Base-by-base conservation (phyloP, 148 eudicot species). In the Rhododendron vialii region DNA sequence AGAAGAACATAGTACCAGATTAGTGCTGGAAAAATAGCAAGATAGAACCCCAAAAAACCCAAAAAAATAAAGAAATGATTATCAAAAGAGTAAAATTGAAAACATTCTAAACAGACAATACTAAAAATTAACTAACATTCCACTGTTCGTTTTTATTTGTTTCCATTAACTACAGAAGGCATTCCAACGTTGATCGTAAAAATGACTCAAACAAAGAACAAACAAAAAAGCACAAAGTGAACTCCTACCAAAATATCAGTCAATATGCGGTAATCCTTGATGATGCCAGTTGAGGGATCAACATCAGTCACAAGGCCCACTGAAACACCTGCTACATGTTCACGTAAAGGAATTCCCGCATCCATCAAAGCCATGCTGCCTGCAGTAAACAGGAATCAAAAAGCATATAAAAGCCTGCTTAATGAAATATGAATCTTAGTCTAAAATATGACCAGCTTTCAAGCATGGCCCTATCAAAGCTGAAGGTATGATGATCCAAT, bases 331-430 rank as follows among this genome's bases (percentile, higher is more conserved):
- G 99, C 99, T 71, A 95, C 98, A 86, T 95, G 99, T 67, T 94
- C 96, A 81, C 90, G 86, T 87, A 97, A 80, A 22, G 94, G 95
- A 85, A 97, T 97, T 85, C 99, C 99, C 59, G 99, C 98, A 91
- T 95, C 99, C 99, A 97, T 93, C 86, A 97, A 91, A 43, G 99
- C 98, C 95, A 95, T 92, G 90, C 99, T 97, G 65, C 98, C 99
- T 97, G 83, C 67, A 84, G 38, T 82, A 78, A 28, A 69, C 17
- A 50, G 48, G 77, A 71, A 18, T 38, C 13, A 9, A 30, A 61
- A 30, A 77, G 33, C 78, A 82, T 30, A 78, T 57, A 28, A 30
- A 18, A 61, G 17, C 53, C 65, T 63, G 55, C 51, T 77, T 13
- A 78, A 15, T 18, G 61, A 33, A 80, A 63, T 41, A 83, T 26